Evolutionary conservation across 2,329 filamentous ascomycete genomes (phyloP), one percentile per base, ranked within the genome.

Genomic region (Aspergillus sp.): DNA sequence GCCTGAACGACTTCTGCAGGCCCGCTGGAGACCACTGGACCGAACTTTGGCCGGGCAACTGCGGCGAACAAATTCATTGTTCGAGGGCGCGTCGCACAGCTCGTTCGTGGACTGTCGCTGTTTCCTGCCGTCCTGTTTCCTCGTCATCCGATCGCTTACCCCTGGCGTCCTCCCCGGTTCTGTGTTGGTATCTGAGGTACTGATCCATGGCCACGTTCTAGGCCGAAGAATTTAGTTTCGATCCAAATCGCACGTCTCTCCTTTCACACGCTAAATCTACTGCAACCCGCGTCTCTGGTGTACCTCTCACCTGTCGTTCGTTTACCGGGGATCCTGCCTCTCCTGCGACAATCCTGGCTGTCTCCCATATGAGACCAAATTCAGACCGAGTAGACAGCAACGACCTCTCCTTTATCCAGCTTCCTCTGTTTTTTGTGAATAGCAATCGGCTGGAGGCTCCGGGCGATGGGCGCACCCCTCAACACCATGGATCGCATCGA

Each of bases 401-500:
- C 40, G 14, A 51, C 49, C 22, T 44, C 45, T 47, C 45, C 44
- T 40, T 51, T 24, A 46, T 51, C 22, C 48, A 41, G 44, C 51
- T 50, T 41, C 48, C 30, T 40, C 35, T 38, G 17, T 53, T 44
- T 50, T 33, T 45, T 32, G 53, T 54, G 48, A 54, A 24, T 46
- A 49, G 32, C 33, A 47, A 44, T 45, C 50, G 47, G 42, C 41
- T 46, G 47, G 52, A 56, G 50, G 43, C 45, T 41, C 52, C 56
- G 55, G 51, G 47, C 54, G 47, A 54, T 53, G 58, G 53, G 57
- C 51, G 55, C 57, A 51, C 57, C 58, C 46, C 51, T 49, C 41
- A 54, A 62, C 56, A 68, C 48, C 51, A 76, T 74, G 73, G 71
- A 76, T 58, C 68, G 66, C 48, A 64, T 72, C 53, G 71, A 73